Evolutionary conservation across 441 rosid genomes (phyloP).

Genomic region (Adansonia gregorii): DNA sequence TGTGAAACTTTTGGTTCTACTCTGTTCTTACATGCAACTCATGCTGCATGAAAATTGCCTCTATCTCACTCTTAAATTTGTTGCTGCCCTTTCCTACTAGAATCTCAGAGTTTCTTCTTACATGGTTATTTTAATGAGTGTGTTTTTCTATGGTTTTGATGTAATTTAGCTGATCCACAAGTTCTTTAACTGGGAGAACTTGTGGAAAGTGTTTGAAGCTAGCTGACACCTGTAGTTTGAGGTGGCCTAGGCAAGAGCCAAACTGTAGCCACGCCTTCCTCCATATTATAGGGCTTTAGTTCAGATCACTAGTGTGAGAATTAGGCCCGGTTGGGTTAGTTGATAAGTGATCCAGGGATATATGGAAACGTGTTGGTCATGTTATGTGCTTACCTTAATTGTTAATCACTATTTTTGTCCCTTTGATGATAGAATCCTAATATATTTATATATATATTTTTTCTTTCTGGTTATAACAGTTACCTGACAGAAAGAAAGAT

Average conservation of each 20-base stretch:
- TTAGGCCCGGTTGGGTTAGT: neutral
- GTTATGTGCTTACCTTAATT: neutral
- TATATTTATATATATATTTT: too few relatives aligned
- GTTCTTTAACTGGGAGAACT: neutral
- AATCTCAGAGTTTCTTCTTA: neutral
- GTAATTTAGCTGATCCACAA: neutral
- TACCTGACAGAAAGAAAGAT: slow-evolving; percentile 79
- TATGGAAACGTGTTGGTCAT: neutral
- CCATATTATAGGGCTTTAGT: neutral
- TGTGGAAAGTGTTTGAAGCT: neutral
- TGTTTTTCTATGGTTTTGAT: neutral
- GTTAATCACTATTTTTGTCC: slow-evolving; percentile 22
- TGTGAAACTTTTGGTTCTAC: neutral
- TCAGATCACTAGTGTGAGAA: neutral
- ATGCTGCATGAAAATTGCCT: neutral
- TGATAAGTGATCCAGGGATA: neutral
- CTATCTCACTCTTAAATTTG: neutral
- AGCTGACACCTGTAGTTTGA: neutral
- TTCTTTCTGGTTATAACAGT: slow-evolving; percentile 43
- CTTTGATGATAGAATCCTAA: slow-evolving; percentile 31
- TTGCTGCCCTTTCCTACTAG: neutral
- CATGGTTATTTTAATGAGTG: neutral
- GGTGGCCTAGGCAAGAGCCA: neutral
- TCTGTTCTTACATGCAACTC: neutral
- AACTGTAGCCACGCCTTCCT: neutral